These are phyloP conservation scores for Termitomyces sp. DNA, from an alignment of 768 basidiomycete species.

Conservation along the genomic window DNA sequence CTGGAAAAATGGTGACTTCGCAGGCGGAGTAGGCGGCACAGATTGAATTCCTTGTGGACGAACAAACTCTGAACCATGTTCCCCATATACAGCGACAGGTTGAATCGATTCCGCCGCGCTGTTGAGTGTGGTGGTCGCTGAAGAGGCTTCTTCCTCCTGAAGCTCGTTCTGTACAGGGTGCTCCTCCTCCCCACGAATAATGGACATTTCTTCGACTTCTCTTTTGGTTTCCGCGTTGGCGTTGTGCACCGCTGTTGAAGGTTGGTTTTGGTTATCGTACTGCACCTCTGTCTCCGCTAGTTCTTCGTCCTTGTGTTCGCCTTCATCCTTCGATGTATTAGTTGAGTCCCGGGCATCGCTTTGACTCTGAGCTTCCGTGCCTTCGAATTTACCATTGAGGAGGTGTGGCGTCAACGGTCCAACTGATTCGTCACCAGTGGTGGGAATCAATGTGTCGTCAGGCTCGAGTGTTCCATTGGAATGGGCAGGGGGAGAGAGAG, in stretches of 20 bases:
- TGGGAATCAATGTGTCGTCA: slow-evolving; percentile 3
- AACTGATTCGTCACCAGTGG: slow-evolving; percentile 7
- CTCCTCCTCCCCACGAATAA: not conserved
- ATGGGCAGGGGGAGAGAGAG: slow-evolving; percentile 18
- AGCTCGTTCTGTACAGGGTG: not conserved
- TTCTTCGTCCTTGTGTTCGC: not conserved
- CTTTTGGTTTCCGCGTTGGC: not conserved
- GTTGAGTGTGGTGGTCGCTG: not conserved
- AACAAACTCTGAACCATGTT: not conserved
- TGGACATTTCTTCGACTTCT: not conserved
- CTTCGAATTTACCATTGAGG: not conserved
- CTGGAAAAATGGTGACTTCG: slow-evolving; percentile 2
- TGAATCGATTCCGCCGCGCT: not conserved
- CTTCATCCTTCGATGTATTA: not conserved
- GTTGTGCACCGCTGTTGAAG: not conserved
- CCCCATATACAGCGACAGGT: slow-evolving; percentile 1
- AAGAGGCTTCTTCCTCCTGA: slow-evolving; percentile 2
- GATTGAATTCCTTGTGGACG: not conserved
- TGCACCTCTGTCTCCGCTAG: not conserved
- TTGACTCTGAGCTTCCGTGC: not conserved
- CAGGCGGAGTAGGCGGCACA: slow-evolving; percentile 13
- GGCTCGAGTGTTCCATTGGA: slow-evolving; percentile 1
- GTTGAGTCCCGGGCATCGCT: not conserved
- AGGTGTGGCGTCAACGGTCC: not conserved
- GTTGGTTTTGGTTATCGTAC: not conserved